A percentile compares a stretch with the other conserved stretches of the same genome.
phyloP scores from a whole-genome alignment of 352 stramenopile species.

The Globisporangium takayamanum region DNA sequence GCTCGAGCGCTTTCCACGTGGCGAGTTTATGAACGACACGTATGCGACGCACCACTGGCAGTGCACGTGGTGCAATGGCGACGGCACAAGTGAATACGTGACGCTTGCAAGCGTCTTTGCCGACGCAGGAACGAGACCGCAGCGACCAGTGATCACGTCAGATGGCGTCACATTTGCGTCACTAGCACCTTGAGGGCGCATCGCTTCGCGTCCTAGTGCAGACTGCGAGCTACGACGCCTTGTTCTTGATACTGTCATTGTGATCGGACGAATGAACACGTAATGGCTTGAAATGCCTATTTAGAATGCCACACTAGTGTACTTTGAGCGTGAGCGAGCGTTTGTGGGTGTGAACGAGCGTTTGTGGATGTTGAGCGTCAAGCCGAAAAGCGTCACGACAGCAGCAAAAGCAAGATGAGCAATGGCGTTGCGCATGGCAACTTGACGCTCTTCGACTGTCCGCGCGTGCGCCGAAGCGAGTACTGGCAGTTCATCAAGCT shows the following conservation, averaged over 20 bases:
- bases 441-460: slow-evolving; percentile 51
- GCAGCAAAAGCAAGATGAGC: slow-evolving; percentile 26
- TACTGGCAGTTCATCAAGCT: slow-evolving; percentile 69
- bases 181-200: neutral
- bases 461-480: slow-evolving; percentile 40
- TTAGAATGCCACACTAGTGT: no score
- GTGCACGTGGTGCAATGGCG: slow-evolving; percentile 48
- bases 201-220: no score
- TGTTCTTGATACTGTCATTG: no score
- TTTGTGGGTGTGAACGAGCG: no score
- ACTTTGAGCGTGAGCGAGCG: no score
- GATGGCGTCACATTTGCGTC: neutral
- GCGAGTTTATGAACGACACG: slow-evolving; percentile 39
- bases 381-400: no score
- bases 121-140: neutral
- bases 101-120: slow-evolving; percentile 22
- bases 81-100: slow-evolving; percentile 21
- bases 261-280: no score
- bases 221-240: no score
- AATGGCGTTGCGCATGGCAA: slow-evolving; percentile 40
- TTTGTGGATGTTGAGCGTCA: no score
- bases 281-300: no score
- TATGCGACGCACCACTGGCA: slow-evolving; percentile 49
- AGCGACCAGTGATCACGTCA: slow-evolving; percentile 3
- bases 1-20: slow-evolving; percentile 30